Evolutionary conservation across 495 filamentous ascomycete genomes (phyloP), one percentile per base, ranked within the genome.

Genomic region (Podospora bellae-mahoneyi): DNA sequence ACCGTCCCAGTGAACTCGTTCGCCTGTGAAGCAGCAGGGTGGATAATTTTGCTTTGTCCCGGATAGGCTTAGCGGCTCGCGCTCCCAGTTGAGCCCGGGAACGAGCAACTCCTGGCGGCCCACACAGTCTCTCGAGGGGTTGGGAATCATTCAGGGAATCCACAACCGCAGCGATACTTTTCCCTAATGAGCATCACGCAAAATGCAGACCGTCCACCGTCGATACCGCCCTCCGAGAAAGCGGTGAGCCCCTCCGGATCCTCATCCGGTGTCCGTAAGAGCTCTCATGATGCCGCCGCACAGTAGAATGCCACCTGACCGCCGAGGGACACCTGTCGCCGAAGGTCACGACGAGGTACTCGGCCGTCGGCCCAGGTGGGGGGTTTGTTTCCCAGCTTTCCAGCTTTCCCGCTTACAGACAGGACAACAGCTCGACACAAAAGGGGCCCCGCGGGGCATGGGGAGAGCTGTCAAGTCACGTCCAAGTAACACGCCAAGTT

Each of bases 41-140:
- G 64, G 54, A 73, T 70, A 73, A 73, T 75, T 74, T 73, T 72
- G 68, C 72, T 68, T 70, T 74, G 60, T 69, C 68, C 69, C 48
- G 53, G 70, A 70, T 27, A 9, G 69, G 72, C 13, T 34, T 70
- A 73, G 71, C 64, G 61, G 34, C 34, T 66, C 66, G 64, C 66
- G 66, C 55, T 62, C 64, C 69, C 66, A 68, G 69, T 62, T 15
- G 44, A 60, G 62, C 30, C 65, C 69, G 64, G 64, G 69, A 66
- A 64, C 66, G 60, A 71, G 59, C 26, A 60, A 7, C 62, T 60
- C 18, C 60, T 55, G 62, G 61, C 48, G 32, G 66, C 69, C 62
- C 66, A 44, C 61, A 44, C 61, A 28, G 59, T 61, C 32, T 63
- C 48, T 63, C 66, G 66, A 68, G 69, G 65, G 69, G 69, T 71